Conservation (phyloP, 352 stramenopile genomes). For the Bremia lactucae region DNA sequence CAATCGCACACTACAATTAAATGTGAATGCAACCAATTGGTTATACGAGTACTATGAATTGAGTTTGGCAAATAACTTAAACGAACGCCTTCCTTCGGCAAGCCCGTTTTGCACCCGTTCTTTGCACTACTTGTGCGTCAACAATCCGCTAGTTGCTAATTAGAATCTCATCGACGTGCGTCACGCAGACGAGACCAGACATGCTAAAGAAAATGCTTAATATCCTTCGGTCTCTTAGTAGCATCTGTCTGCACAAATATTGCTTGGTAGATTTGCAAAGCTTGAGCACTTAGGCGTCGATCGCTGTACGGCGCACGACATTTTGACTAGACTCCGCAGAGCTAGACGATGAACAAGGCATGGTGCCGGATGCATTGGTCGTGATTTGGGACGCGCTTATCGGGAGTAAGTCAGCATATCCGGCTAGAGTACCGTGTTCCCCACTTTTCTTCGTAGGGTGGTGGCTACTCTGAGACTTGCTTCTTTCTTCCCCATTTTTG, state of each 20-base stretch:
- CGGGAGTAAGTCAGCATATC: constrained; percentile 22
- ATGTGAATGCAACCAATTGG: too few relatives aligned
- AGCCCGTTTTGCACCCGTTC: constrained; percentile 16
- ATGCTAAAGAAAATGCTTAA: too few relatives aligned
- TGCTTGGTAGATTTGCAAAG: constrained; percentile 4
- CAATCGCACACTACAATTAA: too few relatives aligned
- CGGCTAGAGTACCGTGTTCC: constrained; percentile 15
- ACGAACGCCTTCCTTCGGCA: constrained; percentile 29
- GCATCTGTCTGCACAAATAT: constrained; percentile 9
- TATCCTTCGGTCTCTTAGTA: neutral
- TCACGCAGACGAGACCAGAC: too few relatives aligned
- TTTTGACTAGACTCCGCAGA: constrained; percentile 9
- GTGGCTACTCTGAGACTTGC: constrained; percentile 14
- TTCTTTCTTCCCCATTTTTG: constrained; percentile 25
- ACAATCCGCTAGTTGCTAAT: too few relatives aligned
- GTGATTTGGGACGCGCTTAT: constrained; percentile 23
- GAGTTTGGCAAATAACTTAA: constrained; percentile 34
- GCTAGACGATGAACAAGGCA: too few relatives aligned
- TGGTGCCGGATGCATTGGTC: constrained; percentile 13
- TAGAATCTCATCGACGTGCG: constrained; percentile 9
- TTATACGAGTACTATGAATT: constrained; percentile 14
- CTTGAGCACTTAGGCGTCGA: constrained; percentile 14
- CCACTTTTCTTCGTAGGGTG: constrained; percentile 10
- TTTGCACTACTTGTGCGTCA: too few relatives aligned
- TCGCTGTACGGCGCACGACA: too few relatives aligned